Evolutionary conservation across 768 basidiomycete species (phyloP), one percentile per base, ranked within the genome.

Genomic region (Mycena floridula): DNA sequence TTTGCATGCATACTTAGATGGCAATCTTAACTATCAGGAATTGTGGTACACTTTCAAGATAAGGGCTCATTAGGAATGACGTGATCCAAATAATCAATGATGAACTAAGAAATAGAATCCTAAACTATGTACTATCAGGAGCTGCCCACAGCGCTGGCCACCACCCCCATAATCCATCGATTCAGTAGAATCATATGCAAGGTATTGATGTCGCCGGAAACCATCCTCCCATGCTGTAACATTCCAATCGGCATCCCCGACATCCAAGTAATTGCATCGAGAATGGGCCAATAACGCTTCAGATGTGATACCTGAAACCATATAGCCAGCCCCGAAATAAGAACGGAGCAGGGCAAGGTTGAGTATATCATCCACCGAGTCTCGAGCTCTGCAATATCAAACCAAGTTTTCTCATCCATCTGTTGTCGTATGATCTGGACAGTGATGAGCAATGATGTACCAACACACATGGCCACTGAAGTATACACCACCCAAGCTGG

Each of bases 81-180:
- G n/a, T n/a, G n/a, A n/a, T n/a, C n/a, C n/a, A n/a, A n/a, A n/a
- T n/a, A n/a, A n/a, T n/a, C n/a, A n/a, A n/a, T n/a, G n/a, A n/a
- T n/a, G n/a, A n/a, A n/a, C n/a, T n/a, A n/a, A n/a, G n/a, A n/a
- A n/a, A n/a, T n/a, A n/a, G n/a, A n/a, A n/a, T n/a, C n/a, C n/a
- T n/a, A n/a, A n/a, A n/a, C n/a, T n/a, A n/a, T n/a, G n/a, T n/a
- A n/a, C n/a, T n/a, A n/a, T n/a, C n/a, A n/a, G n/a, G 28, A 30
- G 28, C 54, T 58, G 12, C 56, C 56, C n/a, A 58, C 41, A 3
- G 54, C 43, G 42, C 58, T 59, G 9, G 56, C 56, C 9, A 59
- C 58, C 12, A 56, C 58, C 26, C 56, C 58, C 51, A 55, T 60
- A 45, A 52, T 54, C 60, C 59, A 59, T 20, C 59, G 43, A 45